Evolutionary conservation across 176 grass and related monocot genomes (phyloP).

Genomic region (Lolium rigidum): DNA sequence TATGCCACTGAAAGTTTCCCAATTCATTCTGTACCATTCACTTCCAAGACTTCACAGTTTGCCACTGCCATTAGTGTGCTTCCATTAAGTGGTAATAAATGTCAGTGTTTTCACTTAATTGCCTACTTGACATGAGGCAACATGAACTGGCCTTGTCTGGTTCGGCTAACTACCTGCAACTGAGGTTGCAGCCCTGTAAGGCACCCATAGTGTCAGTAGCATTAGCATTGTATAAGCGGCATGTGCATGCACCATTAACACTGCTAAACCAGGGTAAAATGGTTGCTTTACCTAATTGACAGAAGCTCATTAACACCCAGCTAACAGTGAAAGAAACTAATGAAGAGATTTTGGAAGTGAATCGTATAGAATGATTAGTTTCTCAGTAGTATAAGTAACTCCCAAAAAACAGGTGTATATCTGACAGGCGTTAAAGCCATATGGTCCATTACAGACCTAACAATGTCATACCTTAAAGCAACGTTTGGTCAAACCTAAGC

Average conservation of each 20-base stretch:
- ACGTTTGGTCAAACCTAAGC: neutral
- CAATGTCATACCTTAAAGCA: neutral
- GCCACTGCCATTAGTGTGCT: neutral
- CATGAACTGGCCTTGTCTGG: constrained; percentile 5
- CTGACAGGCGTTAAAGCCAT: constrained; percentile 4
- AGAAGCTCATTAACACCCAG: neutral
- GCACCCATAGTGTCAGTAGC: neutral
- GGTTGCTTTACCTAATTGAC: neutral
- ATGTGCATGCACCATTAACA: neutral
- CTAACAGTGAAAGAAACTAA: neutral
- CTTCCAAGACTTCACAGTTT: neutral
- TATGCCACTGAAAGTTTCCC: neutral
- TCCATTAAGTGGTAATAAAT: constrained; percentile 1
- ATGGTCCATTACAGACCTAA: neutral
- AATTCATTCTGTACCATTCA: neutral
- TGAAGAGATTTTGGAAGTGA: neutral
- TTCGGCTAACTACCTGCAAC: neutral
- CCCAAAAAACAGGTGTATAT: neutral
- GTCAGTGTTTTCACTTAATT: neutral
- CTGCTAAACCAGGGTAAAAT: constrained; percentile 11
- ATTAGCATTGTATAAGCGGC: neutral
- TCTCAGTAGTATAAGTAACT: neutral
- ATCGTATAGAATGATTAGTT: neutral
- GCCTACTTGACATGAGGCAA: neutral
- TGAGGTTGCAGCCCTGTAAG: neutral